Conservation (phyloP, 495 filamentous ascomycete species). For the Aspergillus affinis region DNA sequence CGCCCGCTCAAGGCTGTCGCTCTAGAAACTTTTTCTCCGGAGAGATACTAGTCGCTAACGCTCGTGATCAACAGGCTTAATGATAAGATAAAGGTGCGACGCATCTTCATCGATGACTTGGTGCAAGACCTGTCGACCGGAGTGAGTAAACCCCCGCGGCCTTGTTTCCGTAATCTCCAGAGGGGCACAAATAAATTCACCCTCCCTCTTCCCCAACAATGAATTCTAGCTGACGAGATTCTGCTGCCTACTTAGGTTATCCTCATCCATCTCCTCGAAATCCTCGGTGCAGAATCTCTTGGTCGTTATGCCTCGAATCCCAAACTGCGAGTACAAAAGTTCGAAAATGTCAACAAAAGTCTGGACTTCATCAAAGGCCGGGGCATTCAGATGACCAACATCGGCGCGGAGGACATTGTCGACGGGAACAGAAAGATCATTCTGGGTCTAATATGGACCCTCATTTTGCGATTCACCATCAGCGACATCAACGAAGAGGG, state of each 20-base stretch:
- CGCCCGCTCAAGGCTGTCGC: neutral
- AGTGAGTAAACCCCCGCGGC: slow-evolving; percentile 51
- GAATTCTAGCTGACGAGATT: neutral
- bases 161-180: neutral
- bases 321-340: slow-evolving; percentile 92
- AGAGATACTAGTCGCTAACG: neutral
- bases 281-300: slow-evolving; percentile 87
- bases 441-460: slow-evolving; percentile 92
- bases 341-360: slow-evolving; percentile 97
- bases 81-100: slow-evolving; percentile 78
- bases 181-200: neutral
- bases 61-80: slow-evolving; percentile 68
- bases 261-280: slow-evolving; percentile 94
- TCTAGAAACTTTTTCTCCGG: neutral
- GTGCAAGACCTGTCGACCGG: slow-evolving; percentile 89
- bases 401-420: slow-evolving; percentile 96
- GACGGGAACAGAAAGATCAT: slow-evolving; percentile 98
- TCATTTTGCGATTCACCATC: slow-evolving; percentile 97
- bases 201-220: slow-evolving; percentile 7
- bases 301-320: slow-evolving; percentile 95
- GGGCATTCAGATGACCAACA: slow-evolving; percentile 96
- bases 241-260: slow-evolving; percentile 59
- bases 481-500: slow-evolving; percentile 98
- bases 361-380: slow-evolving; percentile 89
- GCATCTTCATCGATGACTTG: slow-evolving; percentile 76